Evolutionary conservation across 108 stramenopile genomes (phyloP), one percentile per base, ranked within the genome.

Genomic region (Chaetoceros muelleri): DNA sequence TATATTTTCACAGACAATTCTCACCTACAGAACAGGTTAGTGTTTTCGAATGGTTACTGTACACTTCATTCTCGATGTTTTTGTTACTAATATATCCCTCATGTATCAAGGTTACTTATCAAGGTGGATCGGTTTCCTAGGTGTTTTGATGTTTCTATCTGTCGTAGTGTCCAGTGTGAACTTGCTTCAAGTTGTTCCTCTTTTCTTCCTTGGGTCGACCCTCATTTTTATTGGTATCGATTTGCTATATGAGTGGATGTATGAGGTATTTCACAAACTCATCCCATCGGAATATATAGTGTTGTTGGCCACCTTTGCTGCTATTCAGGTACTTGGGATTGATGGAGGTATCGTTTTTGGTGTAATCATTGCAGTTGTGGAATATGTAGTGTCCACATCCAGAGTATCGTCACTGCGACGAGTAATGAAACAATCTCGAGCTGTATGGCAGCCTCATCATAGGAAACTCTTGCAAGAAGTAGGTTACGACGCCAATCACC

Each of bases 1-100:
- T 70, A 98, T 98, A 26, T 98, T 98, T 70, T 85, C 81, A 13
- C 98, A 98, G 78, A 98, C 98, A n/a, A 93, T 96, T 29, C 97
- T 98, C 63, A 95, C 93, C 1, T 87, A 94, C 55, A 85, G 98
- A 26, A 94, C 95, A 24, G 87, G 88, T n/a, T n/a, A n/a, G n/a
- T n/a, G n/a, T n/a, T n/a, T n/a, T n/a, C n/a, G n/a, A n/a, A n/a
- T n/a, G n/a, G n/a, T n/a, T n/a, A n/a, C n/a, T n/a, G n/a, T n/a
- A n/a, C n/a, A n/a, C n/a, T n/a, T n/a, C n/a, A n/a, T n/a, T n/a
- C n/a, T n/a, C n/a, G n/a, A n/a, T n/a, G n/a, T n/a, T n/a, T n/a
- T n/a, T n/a, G n/a, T n/a, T n/a, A n/a, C n/a, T n/a, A n/a, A n/a
- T n/a, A n/a, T n/a, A n/a, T n/a, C n/a, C n/a, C n/a, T n/a, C n/a